Conservation (phyloP, 2,329 filamentous ascomycete genomes). For the Pseudogymnoascus sp. region DNA sequence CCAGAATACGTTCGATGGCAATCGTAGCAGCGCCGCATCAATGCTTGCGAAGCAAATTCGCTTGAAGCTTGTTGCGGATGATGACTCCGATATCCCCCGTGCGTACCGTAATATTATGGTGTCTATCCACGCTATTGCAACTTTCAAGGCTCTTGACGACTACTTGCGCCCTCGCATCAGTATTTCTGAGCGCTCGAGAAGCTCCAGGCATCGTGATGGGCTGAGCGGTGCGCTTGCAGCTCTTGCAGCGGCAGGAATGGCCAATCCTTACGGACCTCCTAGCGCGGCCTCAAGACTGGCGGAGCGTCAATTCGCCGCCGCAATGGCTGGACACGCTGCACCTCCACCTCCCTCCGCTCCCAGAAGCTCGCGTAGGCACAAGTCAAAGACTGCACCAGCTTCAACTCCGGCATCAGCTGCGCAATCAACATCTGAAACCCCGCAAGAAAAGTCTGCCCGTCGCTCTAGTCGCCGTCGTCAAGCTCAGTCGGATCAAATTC, state of each 20-base stretch:
- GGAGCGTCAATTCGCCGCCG: constrained; percentile 21
- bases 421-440: constrained; percentile 32
- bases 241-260: constrained; percentile 64
- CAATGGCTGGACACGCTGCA: constrained; percentile 25
- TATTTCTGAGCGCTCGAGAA: constrained; percentile 64
- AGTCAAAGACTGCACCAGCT: constrained; percentile 38
- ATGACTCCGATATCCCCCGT: constrained; percentile 80
- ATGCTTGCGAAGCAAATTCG: constrained; percentile 96
- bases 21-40: constrained; percentile 81
- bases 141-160: constrained; percentile 93
- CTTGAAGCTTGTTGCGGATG: constrained; percentile 79
- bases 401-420: constrained; percentile 37
- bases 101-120: constrained; percentile 94
- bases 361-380: constrained; percentile 27
- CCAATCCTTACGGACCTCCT: constrained; percentile 35
- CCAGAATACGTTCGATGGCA: constrained; percentile 83
- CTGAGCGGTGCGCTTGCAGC: constrained; percentile 64
- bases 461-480: constrained; percentile 56
- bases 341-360: constrained; percentile 31
- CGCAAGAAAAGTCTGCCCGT: constrained; percentile 52
- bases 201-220: constrained; percentile 50
- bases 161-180: constrained; percentile 87
- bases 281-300: constrained; percentile 23
- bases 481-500: constrained; percentile 38
- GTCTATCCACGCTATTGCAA: constrained; percentile 95